Base-by-base conservation (phyloP, 805 yeast species). In the Kazachstania viticola region DNA sequence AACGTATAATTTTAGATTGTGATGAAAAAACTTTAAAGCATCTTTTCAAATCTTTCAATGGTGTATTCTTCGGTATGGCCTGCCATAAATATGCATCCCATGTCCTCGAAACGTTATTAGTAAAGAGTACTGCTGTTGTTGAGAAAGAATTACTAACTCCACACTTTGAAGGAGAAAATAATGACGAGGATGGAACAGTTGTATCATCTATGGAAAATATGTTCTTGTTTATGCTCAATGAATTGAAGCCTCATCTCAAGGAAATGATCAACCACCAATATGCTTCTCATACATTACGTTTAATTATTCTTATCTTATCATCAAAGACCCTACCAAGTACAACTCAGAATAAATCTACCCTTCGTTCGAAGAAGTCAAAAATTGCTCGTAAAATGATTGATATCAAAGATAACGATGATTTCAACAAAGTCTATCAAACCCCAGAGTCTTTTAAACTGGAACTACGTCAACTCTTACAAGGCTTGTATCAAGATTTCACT, bases 351-450 rank as follows among this genome's bases (percentile, higher is more conserved):
- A 75, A 75, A 48, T 79, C 87, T 1, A 70, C 79, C 5, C 63
- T 84, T 42, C 71, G 97, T 51, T 79, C 93, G 18, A 84, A 83
- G 50, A 79, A 68, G 58, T 80, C 84, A 31, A 85, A 73, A 56
- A 79, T 75, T 56, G 95, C 96, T 5, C 74, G 97, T 54, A 85
- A 85, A 52, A 82, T 83, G 94, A 82, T 84, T 47, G 91, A 81
- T 44, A 77, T 84, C 28, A 75, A 76, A 46, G 94, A 82, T 53
- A 77, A 68, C 39, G 78, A 75, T 12, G 85, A 79, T 41, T 79
- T 75, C 46, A 67, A 73, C 47, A 64, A 69, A 36, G 61, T 76
- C 0, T 81, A 72, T 51, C 81, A 74, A 56, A 73, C 73, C 1
- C 94, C 95, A 7, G 56, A 67, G 2, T 63, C 80, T 0, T 82